Percentiles rank a stretch among this genome's conserved stretches.
Conservation (phyloP, 2,329 filamentous ascomycete species). For the Penicillium griseofulvum region DNA sequence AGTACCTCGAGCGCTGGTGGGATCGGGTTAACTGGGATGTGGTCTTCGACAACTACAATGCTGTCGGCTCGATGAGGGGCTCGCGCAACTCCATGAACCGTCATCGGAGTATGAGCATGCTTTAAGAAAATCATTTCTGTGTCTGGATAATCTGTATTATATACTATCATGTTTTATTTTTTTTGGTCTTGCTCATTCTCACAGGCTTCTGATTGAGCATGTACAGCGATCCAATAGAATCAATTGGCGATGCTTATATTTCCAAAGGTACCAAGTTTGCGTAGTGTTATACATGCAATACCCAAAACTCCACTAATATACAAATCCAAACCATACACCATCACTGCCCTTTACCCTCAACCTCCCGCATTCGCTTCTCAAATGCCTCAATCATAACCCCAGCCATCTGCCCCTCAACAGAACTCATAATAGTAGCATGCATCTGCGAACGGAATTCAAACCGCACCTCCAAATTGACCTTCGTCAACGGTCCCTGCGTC, state of each 20-base stretch:
- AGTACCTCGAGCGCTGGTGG: constrained; percentile 83
- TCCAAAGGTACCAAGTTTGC: not conserved
- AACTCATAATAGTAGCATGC: constrained; percentile 76
- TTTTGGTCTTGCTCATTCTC: constrained; percentile 6
- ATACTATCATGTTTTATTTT: constrained; percentile 24
- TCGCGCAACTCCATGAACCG: constrained; percentile 19
- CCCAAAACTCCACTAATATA: constrained; percentile 12
- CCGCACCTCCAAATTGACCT: constrained; percentile 72
- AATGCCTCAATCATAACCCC: constrained; percentile 91
- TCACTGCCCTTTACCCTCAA: constrained; percentile 42
- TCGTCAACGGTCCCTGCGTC: constrained; percentile 53
- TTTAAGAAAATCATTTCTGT: constrained; percentile 20
- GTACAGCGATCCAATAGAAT: constrained; percentile 22
- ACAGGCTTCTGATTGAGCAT: constrained; percentile 10
- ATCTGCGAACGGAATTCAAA: constrained; percentile 88
- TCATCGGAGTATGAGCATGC: constrained; percentile 28
- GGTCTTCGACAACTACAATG: constrained; percentile 55
- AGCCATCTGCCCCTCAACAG: constrained; percentile 80
- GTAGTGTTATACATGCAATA: not conserved
- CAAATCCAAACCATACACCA: constrained; percentile 4
- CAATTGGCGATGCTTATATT: constrained; percentile 2
- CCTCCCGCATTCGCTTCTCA: constrained; percentile 69
- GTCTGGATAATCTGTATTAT: constrained; percentile 28
- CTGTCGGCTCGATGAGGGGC: constrained; percentile 27
- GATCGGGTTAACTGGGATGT: constrained; percentile 77